Conservation (phyloP, 2,329 filamentous ascomycete species). For the Neofusicoccum kwambonambiense region DNA sequence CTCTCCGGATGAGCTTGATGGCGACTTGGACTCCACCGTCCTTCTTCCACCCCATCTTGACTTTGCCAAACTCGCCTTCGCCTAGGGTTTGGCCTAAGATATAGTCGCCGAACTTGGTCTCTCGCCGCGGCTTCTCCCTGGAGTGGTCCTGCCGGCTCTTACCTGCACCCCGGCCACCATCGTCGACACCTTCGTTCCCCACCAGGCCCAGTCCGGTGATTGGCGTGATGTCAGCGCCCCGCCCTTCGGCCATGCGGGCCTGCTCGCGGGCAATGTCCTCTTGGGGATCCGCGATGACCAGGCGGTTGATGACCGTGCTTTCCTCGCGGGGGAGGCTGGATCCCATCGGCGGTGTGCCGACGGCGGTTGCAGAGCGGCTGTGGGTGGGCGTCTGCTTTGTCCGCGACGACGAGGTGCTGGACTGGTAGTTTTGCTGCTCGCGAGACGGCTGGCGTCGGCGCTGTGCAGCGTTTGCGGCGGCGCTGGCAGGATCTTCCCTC, state of each 20-base stretch:
- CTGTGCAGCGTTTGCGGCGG: conserved; percentile 31
- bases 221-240: conserved; percentile 45
- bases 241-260: conserved; percentile 65
- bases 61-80: conserved; percentile 97
- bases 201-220: conserved; percentile 50
- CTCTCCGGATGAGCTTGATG: conserved; percentile 94
- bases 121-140: conserved; percentile 59
- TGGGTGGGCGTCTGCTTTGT: conserved; percentile 32
- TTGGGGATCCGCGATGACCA: conserved; percentile 73
- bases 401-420: conserved; percentile 34
- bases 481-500: conserved; percentile 24
- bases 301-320: conserved; percentile 74
- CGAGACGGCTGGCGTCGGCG: conserved; percentile 49
- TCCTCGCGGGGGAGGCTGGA: conserved; percentile 67
- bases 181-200: conserved; percentile 51
- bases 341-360: conserved; percentile 54
- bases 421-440: conserved; percentile 29
- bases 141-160: conserved; percentile 60
- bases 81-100: conserved; percentile 93
- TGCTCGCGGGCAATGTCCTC: conserved; percentile 70
- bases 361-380: conserved; percentile 48
- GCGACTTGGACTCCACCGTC: conserved; percentile 90
- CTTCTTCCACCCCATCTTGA: conserved; percentile 97
- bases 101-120: conserved; percentile 91
- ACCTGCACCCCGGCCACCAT: conserved; percentile 44